phyloP scores from a whole-genome alignment of 352 stramenopile species.

The Pythium graminicola region DNA sequence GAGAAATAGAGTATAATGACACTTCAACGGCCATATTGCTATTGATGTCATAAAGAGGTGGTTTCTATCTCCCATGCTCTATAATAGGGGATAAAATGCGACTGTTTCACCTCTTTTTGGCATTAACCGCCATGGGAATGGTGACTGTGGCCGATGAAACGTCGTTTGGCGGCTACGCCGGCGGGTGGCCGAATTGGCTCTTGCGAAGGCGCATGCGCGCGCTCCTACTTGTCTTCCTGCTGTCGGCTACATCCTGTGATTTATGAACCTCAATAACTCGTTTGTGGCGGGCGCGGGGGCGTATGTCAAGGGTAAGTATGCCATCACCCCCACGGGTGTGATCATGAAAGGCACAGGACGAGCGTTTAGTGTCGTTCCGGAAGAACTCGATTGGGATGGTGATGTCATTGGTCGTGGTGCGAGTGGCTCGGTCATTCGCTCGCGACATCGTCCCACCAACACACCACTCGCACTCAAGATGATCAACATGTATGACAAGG shows the following conservation, averaged over 20 bases:
- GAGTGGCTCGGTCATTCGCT: constrained; percentile 64
- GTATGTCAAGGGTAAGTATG: constrained; percentile 79
- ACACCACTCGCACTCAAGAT: constrained; percentile 82
- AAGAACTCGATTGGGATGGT: constrained; percentile 72
- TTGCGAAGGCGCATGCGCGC: neutral
- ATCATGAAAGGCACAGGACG: constrained; percentile 73
- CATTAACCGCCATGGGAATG: constrained; percentile 5
- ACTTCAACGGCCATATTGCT: constrained; percentile 11
- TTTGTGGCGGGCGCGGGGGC: constrained; percentile 59
- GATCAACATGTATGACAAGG: constrained; percentile 86
- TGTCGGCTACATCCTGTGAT: neutral
- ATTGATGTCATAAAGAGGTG: constrained; percentile 1
- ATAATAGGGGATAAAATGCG: neutral
- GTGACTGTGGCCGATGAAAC: constrained; percentile 18
- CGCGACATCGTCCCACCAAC: constrained; percentile 59
- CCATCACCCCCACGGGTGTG: constrained; percentile 71
- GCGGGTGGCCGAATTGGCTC: constrained; percentile 9
- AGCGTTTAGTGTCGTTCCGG: constrained; percentile 69
- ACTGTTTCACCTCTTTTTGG: constrained; percentile 10
- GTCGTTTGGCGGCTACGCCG: constrained; percentile 11
- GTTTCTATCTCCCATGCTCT: neutral
- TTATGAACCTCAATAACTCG: constrained; percentile 70
- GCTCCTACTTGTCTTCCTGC: neutral
- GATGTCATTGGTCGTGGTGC: constrained; percentile 66
- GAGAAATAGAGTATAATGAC: constrained; percentile 1